Conservation (phyloP, 1,284 basidiomycete species). For the Tilletia walkeri region DNA sequence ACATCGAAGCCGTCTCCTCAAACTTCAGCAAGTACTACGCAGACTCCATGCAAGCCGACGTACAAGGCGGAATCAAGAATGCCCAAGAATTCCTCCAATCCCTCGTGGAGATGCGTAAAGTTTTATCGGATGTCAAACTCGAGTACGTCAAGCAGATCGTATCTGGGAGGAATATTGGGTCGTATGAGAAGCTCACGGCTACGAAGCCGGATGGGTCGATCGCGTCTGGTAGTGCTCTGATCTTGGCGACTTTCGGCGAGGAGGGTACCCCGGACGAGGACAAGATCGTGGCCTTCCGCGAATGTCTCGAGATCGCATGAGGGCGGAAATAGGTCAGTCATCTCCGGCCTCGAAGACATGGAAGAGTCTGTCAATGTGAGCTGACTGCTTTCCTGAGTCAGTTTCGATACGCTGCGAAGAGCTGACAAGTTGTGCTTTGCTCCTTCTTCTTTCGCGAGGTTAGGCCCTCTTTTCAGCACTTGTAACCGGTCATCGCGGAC, state of each 20-base stretch:
- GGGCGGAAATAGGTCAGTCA: not conserved
- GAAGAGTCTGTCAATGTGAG: too few species aligned
- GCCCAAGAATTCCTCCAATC: not conserved
- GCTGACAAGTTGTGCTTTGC: too few species aligned
- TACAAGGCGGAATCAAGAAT: not conserved
- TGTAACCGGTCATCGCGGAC: too few species aligned
- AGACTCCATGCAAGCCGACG: not conserved
- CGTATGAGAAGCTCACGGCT: conserved; percentile 11
- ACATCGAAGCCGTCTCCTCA: conserved; percentile 4
- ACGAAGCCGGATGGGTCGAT: conserved; percentile 4
- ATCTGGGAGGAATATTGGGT: not conserved
- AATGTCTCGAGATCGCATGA: not conserved
- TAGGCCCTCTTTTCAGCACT: too few species aligned
- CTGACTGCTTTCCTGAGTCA: too few species aligned
- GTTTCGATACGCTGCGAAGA: too few species aligned
- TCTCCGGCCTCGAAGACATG: too few species aligned
- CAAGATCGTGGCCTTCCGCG: conserved; percentile 9
- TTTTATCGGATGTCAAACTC: not conserved
- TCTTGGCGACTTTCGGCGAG: not conserved
- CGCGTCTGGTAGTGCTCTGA: not conserved
- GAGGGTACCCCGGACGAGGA: not conserved
- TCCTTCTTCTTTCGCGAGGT: too few species aligned
- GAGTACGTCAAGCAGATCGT: conserved; percentile 13
- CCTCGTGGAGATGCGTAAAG: conserved; percentile 9
- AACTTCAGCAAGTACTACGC: conserved; percentile 12